Percentiles rank a stretch among this genome's conserved stretches.
Evolutionary conservation across 768 basidiomycete species (phyloP).

Genomic region (Mycena rosella): DNA sequence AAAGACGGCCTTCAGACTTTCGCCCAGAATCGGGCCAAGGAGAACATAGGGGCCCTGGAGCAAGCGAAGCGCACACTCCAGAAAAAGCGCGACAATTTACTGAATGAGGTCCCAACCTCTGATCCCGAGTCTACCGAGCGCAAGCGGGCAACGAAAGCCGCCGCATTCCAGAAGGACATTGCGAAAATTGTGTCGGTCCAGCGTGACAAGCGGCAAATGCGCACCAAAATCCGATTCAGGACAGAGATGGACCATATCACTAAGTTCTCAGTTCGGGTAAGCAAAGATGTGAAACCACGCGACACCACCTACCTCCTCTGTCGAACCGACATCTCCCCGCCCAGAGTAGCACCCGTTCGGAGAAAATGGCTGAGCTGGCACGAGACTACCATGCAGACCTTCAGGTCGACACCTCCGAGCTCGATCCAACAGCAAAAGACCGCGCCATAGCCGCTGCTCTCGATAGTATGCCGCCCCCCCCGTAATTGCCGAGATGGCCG

Average conservation of each 20-base stretch:
- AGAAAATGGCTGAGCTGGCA: slow-evolving; percentile 24
- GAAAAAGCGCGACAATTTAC: too few relatives aligned
- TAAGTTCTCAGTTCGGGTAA: slow-evolving; percentile 9
- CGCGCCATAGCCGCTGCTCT: neutral
- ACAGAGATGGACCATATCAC: slow-evolving; percentile 16
- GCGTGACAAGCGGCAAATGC: neutral
- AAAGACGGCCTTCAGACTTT: neutral
- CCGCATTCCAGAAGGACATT: too few relatives aligned
- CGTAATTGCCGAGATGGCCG: neutral
- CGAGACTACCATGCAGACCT: slow-evolving; percentile 2
- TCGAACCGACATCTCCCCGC: slow-evolving; percentile 6
- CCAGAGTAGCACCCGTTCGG: neutral
- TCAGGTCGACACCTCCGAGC: neutral
- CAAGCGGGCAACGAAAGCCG: too few relatives aligned
- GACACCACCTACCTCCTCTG: slow-evolving; percentile 9
- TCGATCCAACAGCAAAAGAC: neutral
- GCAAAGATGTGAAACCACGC: neutral
- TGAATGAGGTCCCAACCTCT: too few relatives aligned
- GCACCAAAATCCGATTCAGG: neutral
- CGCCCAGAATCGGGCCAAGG: neutral
- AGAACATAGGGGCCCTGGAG: too few relatives aligned
- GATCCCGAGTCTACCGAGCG: too few relatives aligned
- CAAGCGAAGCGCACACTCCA: too few relatives aligned
- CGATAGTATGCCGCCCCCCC: neutral
- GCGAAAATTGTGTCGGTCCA: neutral